Evolutionary conservation across 2,329 filamentous ascomycete genomes (phyloP).

Genomic region (Triangularia verruculosa): DNA sequence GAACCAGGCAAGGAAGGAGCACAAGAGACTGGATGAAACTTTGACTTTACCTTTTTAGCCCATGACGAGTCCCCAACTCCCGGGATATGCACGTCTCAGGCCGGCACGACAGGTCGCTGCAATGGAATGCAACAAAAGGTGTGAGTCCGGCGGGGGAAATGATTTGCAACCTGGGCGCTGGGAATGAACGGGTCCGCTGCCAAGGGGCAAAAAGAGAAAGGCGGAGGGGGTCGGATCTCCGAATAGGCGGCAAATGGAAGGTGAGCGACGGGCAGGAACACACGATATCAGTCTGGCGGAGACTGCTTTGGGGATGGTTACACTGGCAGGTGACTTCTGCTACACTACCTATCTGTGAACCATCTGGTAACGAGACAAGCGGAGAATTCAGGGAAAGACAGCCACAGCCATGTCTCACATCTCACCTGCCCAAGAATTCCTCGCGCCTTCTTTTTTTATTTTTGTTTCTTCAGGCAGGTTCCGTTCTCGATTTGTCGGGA

Average conservation of each 20-base stretch:
- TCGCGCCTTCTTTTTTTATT: background rate
- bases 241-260: constrained; percentile 2
- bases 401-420: constrained; percentile 2
- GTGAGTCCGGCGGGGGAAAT: constrained; percentile 22
- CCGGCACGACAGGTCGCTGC: constrained; percentile 9
- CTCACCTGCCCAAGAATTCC: background rate
- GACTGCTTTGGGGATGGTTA: constrained; percentile 2
- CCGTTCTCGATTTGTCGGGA: constrained; percentile 21
- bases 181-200: constrained; percentile 13
- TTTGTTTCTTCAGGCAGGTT: constrained; percentile 9
- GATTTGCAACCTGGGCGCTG: constrained; percentile 23
- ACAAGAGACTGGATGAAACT: background rate
- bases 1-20: constrained; percentile 12
- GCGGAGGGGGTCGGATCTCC: constrained; percentile 10
- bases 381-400: background rate
- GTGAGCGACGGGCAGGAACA: background rate
- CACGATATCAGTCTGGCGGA: background rate
- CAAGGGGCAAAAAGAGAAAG: constrained; percentile 2
- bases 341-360: too few species aligned
- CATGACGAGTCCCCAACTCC: constrained; percentile 16
- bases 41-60: background rate
- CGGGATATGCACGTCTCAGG: constrained; percentile 14
- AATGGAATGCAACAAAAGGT: constrained; percentile 27
- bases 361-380: background rate
- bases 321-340: background rate